Evolutionary conservation across 2,329 filamentous ascomycete species (phyloP).

Genomic region (Leptodontidium sp.): DNA sequence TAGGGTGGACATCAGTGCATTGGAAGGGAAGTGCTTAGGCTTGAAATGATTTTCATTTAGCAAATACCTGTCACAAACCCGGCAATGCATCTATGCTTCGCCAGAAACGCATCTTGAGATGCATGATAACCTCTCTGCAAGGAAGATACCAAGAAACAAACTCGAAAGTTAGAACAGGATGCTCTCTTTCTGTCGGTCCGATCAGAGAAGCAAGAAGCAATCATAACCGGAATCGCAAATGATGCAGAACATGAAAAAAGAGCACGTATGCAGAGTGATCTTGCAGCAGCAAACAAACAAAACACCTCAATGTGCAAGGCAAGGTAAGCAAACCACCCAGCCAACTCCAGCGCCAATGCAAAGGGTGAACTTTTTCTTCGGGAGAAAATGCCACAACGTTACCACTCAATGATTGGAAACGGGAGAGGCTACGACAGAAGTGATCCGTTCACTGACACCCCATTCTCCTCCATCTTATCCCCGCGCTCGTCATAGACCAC

Average conservation of each 20-base stretch:
- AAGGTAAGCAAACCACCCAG: not conserved
- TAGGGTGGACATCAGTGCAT: too few species aligned
- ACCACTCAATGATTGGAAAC: not conserved
- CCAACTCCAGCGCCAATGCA: slow-evolving; percentile 17
- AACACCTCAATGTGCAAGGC: not conserved
- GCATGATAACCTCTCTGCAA: too few species aligned
- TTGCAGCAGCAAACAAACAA: not conserved
- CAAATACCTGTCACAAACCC: too few species aligned
- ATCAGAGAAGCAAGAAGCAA: not conserved
- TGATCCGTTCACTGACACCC: slow-evolving; percentile 30
- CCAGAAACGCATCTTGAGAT: not conserved
- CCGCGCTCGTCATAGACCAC: slow-evolving; percentile 43
- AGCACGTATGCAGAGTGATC: not conserved
- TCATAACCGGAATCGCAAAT: not conserved
- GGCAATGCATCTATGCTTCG: too few species aligned
- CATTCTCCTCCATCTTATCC: slow-evolving; percentile 40
- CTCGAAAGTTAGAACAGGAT: too few species aligned
- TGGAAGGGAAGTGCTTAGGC: too few species aligned
- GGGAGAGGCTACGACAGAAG: slow-evolving; percentile 6
- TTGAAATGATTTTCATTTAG: too few species aligned
- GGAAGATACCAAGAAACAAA: too few species aligned
- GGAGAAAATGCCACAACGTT: slow-evolving; percentile 1
- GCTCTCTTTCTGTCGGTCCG: not conserved
- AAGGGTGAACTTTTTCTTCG: not conserved
- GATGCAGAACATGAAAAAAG: not conserved